A percentile compares a stretch with the other conserved stretches of the same genome.
phyloP scores from a whole-genome alignment of 1,139 yeast genomes.

The Williopsis jadinii region DNA sequence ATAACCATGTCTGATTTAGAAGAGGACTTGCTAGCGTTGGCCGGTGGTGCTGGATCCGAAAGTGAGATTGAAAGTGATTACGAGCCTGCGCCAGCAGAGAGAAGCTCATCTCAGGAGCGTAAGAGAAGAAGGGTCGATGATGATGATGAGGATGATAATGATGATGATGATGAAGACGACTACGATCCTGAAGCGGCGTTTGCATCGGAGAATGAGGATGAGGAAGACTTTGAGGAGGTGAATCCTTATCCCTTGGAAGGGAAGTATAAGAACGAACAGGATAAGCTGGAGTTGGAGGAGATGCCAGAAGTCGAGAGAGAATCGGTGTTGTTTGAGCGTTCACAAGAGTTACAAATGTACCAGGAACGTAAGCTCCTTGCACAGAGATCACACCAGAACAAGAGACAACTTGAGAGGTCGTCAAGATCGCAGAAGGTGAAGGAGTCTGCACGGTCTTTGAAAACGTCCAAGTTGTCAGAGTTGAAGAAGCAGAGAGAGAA shows the following conservation, averaged over 20 bases:
- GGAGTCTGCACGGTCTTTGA: conserved; percentile 27
- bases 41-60: conserved; percentile 55
- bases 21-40: conserved; percentile 87
- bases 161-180: conserved; percentile 27
- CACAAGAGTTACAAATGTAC: conserved; percentile 83
- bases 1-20: conserved; percentile 47
- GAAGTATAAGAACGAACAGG: conserved; percentile 77
- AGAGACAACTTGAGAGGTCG: conserved; percentile 33
- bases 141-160: conserved; percentile 16
- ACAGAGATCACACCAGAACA: conserved; percentile 64
- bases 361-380: conserved; percentile 78
- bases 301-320: conserved; percentile 93
- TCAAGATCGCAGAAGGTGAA: conserved; percentile 22
- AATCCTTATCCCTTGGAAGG: conserved; percentile 94
- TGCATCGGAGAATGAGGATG: conserved; percentile 23
- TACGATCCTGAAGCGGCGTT: conserved; percentile 22
- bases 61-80: conserved; percentile 20
- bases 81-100: conserved; percentile 21
- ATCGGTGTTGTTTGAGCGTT: conserved; percentile 82
- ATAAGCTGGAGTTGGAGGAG: conserved; percentile 56
- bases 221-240: conserved; percentile 28
- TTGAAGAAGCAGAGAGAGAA: conserved; percentile 79
- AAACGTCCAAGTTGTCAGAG: conserved; percentile 65
- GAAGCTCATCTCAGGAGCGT: conserved; percentile 15
- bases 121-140: conserved; percentile 24